Percentiles rank a stretch among this genome's conserved stretches.
phyloP scores from a whole-genome alignment of 768 basidiomycete genomes.

The Xerocomus potaroensis region DNA sequence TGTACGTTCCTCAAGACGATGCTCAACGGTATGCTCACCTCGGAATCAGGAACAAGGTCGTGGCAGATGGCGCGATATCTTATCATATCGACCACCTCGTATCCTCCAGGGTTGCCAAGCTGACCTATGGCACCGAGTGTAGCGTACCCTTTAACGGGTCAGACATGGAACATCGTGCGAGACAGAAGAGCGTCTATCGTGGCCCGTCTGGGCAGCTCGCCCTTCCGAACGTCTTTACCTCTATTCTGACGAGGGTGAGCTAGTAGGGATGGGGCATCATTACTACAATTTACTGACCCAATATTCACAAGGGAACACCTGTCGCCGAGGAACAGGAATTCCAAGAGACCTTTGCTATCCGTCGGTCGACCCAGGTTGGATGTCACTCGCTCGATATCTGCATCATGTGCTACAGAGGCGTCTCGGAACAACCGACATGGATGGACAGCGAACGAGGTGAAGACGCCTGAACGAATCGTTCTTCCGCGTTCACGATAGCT shows the following conservation, averaged over 20 bases:
- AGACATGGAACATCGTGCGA: constrained; percentile 39
- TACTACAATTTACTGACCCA: not conserved
- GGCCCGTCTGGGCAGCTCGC: constrained; percentile 36
- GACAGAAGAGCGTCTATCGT: constrained; percentile 30
- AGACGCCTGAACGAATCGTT: not conserved
- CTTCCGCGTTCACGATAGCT: no score
- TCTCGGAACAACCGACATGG: constrained; percentile 27
- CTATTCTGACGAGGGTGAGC: constrained; percentile 40
- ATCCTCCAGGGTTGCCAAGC: constrained; percentile 41
- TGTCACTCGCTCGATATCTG: constrained; percentile 20
- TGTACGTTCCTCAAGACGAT: constrained; percentile 36
- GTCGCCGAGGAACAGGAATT: constrained; percentile 46
- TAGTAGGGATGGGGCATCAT: no score
- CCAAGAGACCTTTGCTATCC: constrained; percentile 33
- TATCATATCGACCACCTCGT: constrained; percentile 47
- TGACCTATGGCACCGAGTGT: constrained; percentile 46
- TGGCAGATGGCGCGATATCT: constrained; percentile 47
- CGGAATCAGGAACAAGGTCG: constrained; percentile 40
- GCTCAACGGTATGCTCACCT: constrained; percentile 9
- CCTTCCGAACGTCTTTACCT: constrained; percentile 39
- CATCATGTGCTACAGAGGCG: constrained; percentile 32
- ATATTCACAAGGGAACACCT: constrained; percentile 37
- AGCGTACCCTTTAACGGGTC: constrained; percentile 31
- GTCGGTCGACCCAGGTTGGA: constrained; percentile 19
- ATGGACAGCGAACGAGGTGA: constrained; percentile 32